A percentile compares a stretch with the other conserved stretches of the same genome.
Evolutionary conservation across 345 rosid genomes (phyloP).

Genomic region (Capsella bursapastoris): DNA sequence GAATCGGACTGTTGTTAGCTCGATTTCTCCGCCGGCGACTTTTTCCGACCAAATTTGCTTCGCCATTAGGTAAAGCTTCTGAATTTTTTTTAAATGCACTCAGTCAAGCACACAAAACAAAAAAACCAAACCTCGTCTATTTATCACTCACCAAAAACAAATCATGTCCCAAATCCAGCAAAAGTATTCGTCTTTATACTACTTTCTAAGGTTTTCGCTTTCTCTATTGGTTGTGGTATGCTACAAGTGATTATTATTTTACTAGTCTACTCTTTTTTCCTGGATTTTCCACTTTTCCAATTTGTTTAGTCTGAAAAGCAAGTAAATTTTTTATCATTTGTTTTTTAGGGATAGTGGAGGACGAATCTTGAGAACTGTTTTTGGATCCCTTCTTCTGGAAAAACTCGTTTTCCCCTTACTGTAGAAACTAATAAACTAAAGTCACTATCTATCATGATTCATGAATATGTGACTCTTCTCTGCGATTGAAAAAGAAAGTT

Average conservation of each 20-base stretch:
- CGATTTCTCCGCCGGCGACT: conserved; percentile 32
- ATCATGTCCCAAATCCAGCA: not conserved
- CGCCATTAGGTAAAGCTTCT: conserved; percentile 30
- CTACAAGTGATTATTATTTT: not conserved
- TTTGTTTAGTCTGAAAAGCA: conserved; percentile 22
- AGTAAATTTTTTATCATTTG: conserved; percentile 9
- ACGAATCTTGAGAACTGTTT: conserved; percentile 28
- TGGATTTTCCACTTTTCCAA: conserved; percentile 18
- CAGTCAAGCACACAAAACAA: not conserved
- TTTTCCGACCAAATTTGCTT: conserved; percentile 3
- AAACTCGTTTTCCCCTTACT: not conserved
- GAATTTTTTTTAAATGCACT: not conserved
- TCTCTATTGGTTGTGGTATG: not conserved
- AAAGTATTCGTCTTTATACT: conserved; percentile 15
- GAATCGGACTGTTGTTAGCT: conserved; percentile 18
- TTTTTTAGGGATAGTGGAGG: conserved; percentile 29
- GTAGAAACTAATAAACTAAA: not conserved
- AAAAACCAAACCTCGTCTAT: not conserved
- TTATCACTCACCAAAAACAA: not conserved
- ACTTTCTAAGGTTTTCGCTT: conserved; percentile 2
- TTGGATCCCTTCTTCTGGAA: not conserved
- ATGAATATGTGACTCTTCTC: not conserved
- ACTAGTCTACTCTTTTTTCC: not conserved
- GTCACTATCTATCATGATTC: not conserved
- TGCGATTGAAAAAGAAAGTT: not conserved